Evolutionary conservation across 2,329 filamentous ascomycete genomes (phyloP), one percentile per base, ranked within the genome.

Genomic region (Exserohilum rostratum): DNA sequence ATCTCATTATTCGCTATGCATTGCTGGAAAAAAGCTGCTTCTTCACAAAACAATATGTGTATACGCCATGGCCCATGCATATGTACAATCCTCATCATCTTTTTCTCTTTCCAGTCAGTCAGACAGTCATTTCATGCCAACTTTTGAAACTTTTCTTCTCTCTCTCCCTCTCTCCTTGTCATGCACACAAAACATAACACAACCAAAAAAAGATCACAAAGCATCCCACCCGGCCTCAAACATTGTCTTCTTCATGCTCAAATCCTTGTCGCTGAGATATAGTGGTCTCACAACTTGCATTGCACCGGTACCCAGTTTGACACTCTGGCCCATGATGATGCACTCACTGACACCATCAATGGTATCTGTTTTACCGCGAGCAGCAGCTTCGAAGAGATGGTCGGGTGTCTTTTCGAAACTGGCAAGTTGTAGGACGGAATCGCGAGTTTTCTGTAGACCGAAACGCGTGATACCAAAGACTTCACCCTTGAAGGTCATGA

Each of bases 401-500:
- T 99, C 95, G 0, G 95, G 92, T 42, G 95, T 99, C 84, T 98
- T 98, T 78, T 99, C 95, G 71, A 99, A 99, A 15, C 89, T 93
- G 0, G 95, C 95, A 11, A 99, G 83, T 76, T 99, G 95, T 51
- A 99, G 80, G 10, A 98, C 95, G 13, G 86, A 90, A 75, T 99
- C 95, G 46, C 95, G 85, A 89, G 96, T 98, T 82, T 98, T 99
- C 53, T 92, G 90, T 22, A 99, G 82, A 46, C 95, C 95, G 75
- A 98, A 98, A 29, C 95, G 89, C 2, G 95, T 99, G 72, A 99
- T 99, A 46, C 95, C 95, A 15, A 97, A 84, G 0, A 99, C 90
- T 65, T 98, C 93, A 46, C 95, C 95, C 80, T 97, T 98, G 83
- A 93, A 98, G 0, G 95, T 98, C 95, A 99, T 99, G 49, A 97